phyloP scores from a whole-genome alignment of 192 early-diverging fungal species.

The Lobosporangium transversale region DNA sequence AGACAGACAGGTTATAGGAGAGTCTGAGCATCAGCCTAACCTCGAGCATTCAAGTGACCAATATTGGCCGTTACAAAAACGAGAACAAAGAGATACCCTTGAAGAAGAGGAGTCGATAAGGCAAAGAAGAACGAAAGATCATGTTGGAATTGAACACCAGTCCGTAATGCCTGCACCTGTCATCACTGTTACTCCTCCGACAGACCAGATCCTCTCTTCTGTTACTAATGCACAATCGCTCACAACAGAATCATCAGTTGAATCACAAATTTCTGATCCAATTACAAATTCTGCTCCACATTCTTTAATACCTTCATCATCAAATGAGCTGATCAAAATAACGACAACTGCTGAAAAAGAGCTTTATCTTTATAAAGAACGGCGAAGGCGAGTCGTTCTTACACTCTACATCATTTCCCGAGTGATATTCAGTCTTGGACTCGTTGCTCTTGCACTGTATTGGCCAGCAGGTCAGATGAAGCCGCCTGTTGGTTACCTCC shows the following conservation, averaged over 20 bases:
- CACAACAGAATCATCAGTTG: too few relatives aligned
- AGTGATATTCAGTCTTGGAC: constrained; percentile 12
- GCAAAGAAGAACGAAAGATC: not conserved
- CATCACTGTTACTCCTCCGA: too few relatives aligned
- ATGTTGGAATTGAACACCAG: not conserved
- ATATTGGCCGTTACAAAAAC: too few relatives aligned
- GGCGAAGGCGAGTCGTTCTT: not conserved
- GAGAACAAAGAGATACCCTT: too few relatives aligned
- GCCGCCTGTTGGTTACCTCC: constrained; percentile 14
- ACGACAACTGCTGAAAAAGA: not conserved
- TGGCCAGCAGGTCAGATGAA: constrained; percentile 31
- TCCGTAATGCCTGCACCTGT: not conserved
- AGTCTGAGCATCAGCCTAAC: too few relatives aligned
- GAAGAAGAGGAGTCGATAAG: not conserved
- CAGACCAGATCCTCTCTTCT: too few relatives aligned
- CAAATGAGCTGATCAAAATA: constrained; percentile 1
- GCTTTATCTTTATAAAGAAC: too few relatives aligned
- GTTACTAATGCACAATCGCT: too few relatives aligned
- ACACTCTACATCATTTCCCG: constrained; percentile 11
- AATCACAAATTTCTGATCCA: too few relatives aligned
- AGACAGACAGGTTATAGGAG: too few relatives aligned
- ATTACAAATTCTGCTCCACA: too few relatives aligned
- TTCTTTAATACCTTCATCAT: not conserved
- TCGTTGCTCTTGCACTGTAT: constrained; percentile 28
- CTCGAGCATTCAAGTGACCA: too few relatives aligned